These are phyloP conservation scores for Crataegus laevigata DNA, from an alignment of 306 rosid genomes.

Conservation along the genomic window DNA sequence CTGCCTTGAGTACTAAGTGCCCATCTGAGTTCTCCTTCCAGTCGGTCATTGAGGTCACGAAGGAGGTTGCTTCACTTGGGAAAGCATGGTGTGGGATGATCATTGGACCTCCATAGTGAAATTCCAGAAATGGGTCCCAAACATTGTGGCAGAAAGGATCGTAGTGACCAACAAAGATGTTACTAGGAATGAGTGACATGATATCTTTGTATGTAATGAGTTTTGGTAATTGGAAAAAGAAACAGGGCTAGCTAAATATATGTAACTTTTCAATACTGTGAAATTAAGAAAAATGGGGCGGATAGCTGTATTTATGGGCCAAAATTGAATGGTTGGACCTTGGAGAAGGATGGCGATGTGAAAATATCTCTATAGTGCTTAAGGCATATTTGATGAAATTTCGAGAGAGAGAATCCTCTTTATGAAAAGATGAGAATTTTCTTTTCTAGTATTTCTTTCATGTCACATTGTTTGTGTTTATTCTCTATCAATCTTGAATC, in stretches of 20 bases:
- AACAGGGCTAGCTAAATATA: background rate
- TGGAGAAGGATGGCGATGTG: background rate
- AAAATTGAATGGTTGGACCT: background rate
- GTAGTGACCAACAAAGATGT: slow-evolving; percentile 4
- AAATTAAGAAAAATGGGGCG: background rate
- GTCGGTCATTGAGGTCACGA: slow-evolving; percentile 14
- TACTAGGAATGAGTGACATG: background rate
- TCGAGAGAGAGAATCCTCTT: background rate
- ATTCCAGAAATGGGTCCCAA: slow-evolving; percentile 14
- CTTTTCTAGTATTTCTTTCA: too few species aligned
- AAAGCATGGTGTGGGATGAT: background rate
- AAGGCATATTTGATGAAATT: background rate
- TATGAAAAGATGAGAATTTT: background rate
- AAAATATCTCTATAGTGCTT: background rate
- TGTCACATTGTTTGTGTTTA: too few species aligned
- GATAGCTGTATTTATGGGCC: background rate
- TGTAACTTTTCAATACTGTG: background rate
- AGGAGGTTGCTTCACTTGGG: slow-evolving; percentile 13
- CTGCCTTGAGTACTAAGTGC: slow-evolving; percentile 21
- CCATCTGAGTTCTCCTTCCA: slow-evolving; percentile 38
- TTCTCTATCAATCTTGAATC: too few species aligned
- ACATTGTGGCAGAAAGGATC: slow-evolving; percentile 1
- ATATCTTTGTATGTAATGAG: background rate
- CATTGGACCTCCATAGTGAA: background rate
- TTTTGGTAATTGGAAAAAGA: background rate